phyloP scores from a whole-genome alignment of 164 flowering plant genomes.

The Berberis thunbergii region DNA sequence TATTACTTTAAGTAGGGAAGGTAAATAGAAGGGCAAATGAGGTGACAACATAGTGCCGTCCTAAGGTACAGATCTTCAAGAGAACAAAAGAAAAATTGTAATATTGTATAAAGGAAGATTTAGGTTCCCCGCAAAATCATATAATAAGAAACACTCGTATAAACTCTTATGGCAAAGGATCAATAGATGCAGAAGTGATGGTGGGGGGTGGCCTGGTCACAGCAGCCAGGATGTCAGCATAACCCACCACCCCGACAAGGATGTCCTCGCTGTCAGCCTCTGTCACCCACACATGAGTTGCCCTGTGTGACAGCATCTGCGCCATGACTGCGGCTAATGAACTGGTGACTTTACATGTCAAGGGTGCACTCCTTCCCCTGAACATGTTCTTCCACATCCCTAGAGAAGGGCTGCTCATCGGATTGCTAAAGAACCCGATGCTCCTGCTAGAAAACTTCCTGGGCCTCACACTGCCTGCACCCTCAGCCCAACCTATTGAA shows the following conservation, averaged over 20 bases:
- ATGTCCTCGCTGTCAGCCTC: constrained; percentile 62
- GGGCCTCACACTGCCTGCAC: constrained; percentile 20
- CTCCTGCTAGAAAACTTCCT: constrained; percentile 71
- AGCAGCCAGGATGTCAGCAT: constrained; percentile 65
- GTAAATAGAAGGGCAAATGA: too few relatives aligned
- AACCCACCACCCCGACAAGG: constrained; percentile 80
- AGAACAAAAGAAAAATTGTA: too few relatives aligned
- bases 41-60: too few relatives aligned
- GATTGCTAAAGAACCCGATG: constrained; percentile 62
- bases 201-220: constrained; percentile 41
- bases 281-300: constrained; percentile 93
- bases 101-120: too few relatives aligned
- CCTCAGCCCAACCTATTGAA: constrained; percentile 4
- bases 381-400: constrained; percentile 63
- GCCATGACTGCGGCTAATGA: constrained; percentile 98
- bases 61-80: too few relatives aligned
- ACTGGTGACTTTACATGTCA: constrained; percentile 72
- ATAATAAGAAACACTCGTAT: too few relatives aligned
- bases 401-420: constrained; percentile 25
- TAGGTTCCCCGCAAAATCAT: too few relatives aligned
- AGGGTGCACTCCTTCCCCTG: constrained; percentile 81
- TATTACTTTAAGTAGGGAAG: too few relatives aligned
- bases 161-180: background rate
- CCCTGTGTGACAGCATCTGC: constrained; percentile 93
- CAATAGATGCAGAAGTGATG: constrained; percentile 14